Conservation (phyloP, 2,329 filamentous ascomycete genomes). For the Nemania serpens region DNA sequence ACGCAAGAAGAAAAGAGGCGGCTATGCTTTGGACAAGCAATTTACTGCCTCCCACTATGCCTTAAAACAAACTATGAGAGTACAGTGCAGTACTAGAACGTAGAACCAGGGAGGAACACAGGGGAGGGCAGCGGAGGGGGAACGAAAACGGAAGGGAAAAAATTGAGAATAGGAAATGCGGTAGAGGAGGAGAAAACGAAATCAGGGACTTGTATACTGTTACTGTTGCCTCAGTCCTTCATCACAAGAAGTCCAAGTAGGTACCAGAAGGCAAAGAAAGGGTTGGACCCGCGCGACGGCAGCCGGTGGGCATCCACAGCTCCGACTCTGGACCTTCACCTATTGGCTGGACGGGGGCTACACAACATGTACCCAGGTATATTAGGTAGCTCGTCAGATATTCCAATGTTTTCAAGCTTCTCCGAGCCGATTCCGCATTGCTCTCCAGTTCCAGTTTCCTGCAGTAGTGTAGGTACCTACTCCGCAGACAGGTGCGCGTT, state of each 20-base stretch:
- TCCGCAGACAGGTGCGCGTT: not conserved
- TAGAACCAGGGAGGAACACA: not conserved
- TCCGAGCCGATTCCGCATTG: constrained; percentile 21
- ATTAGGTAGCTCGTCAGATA: not conserved
- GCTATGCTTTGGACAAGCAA: not conserved
- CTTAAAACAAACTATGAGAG: not conserved
- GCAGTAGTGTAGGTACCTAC: not conserved
- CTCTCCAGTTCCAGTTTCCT: constrained; percentile 2
- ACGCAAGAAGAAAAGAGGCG: constrained; percentile 13
- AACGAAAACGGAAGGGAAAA: not conserved
- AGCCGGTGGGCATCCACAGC: constrained; percentile 13
- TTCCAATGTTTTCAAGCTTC: constrained; percentile 1
- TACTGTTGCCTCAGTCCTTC: not conserved
- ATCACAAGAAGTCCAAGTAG: not conserved
- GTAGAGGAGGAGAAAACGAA: constrained; percentile 13
- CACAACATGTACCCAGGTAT: not conserved
- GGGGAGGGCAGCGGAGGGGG: not conserved
- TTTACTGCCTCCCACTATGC: constrained; percentile 2
- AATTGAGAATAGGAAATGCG: not conserved
- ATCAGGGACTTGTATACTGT: constrained; percentile 9
- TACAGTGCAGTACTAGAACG: not conserved
- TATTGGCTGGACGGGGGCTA: constrained; percentile 22
- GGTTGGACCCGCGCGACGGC: not conserved
- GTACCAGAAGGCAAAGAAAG: not conserved
- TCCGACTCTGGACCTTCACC: constrained; percentile 25